These are phyloP conservation scores for Colletotrichum navitas DNA, from an alignment of 2,329 filamentous ascomycete species.

Conservation along the genomic window DNA sequence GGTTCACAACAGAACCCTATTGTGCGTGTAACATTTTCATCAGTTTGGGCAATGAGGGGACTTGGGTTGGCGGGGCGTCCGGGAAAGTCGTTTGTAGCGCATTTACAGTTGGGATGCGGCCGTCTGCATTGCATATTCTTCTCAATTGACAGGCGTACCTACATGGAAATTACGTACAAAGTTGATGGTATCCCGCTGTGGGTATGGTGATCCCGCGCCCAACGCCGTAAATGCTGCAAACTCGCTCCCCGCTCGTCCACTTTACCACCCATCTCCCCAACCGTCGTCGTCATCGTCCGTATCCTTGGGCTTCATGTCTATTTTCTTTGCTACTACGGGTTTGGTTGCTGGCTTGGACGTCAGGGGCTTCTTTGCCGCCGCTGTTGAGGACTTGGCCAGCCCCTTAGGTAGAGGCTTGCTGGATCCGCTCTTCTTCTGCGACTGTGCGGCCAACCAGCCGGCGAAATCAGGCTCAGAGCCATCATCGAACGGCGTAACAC, in stretches of 20 bases:
- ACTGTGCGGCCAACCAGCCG: slow-evolving; percentile 91
- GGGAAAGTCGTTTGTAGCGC: slow-evolving; percentile 36
- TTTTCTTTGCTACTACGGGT: slow-evolving; percentile 70
- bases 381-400: slow-evolving; percentile 69
- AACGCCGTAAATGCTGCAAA: slow-evolving; percentile 39
- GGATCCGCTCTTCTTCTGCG: slow-evolving; percentile 74
- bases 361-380: slow-evolving; percentile 57
- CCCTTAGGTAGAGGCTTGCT: slow-evolving; percentile 85
- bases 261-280: slow-evolving; percentile 76
- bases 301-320: slow-evolving; percentile 75
- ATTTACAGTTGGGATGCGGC: slow-evolving; percentile 32
- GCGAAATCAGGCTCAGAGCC: slow-evolving; percentile 94
- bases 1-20: slow-evolving; percentile 22
- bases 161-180: slow-evolving; percentile 31
- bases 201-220: slow-evolving; percentile 24
- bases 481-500: slow-evolving; percentile 76
- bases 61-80: slow-evolving; percentile 43
- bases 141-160: slow-evolving; percentile 21
- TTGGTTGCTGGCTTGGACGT: slow-evolving; percentile 55
- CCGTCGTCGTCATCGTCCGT: slow-evolving; percentile 69
- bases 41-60: slow-evolving; percentile 29
- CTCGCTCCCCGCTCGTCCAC: background rate
- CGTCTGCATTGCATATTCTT: slow-evolving; percentile 30
- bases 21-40: slow-evolving; percentile 31
- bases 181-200: slow-evolving; percentile 35